Base-by-base conservation (phyloP, 306 rosid species). In the Casuarina cunninghamiana region DNA sequence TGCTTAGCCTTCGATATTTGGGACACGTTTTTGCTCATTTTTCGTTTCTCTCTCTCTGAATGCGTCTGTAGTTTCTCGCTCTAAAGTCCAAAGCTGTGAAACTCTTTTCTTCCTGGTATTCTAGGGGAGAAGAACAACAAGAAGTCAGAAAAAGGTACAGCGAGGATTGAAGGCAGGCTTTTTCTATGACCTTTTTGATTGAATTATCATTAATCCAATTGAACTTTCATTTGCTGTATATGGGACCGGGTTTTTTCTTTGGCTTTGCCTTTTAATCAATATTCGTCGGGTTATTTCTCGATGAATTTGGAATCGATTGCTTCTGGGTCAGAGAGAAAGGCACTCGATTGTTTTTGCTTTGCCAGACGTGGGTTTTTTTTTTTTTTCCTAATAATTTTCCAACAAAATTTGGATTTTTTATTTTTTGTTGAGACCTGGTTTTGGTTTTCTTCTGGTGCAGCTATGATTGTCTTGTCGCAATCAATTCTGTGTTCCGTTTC, bases 1-100 rank as follows among this genome's bases (percentile, higher is more conserved):
- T 15, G 57, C 77, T 62, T 74, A 41, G 71, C 84, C 80, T 85
- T 77, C 77, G 78, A 88, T 85, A 82, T 77, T 78, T 82, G 91
- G 60, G 80, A 70, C 75, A 77, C 89, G 82, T 77, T 61, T 76
- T 19, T 71, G 71, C 83, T 60, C 44, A 78, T 77, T 38, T 69
- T 85, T 76, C 84, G 48, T 71, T 71, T 75, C 79, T 67, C 45
- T 74, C 69, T 75, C 84, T 79, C 45, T 58, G 39, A 39, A 37
- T 7, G 12, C 37, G 8, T 44, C 32, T 26, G 13, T 35, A 12
- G 1, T 71, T 38, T 81, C 80, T 67, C 76, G 67, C 78, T 72
- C 74, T 57, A 32, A 81, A 58, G 73, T 10, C 39, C 53, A 66
- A 66, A 66, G 71, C 71, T 66, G 50, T 17, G 55, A 39, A 26